Evolutionary conservation across 2,329 filamentous ascomycete species (phyloP), one percentile per base, ranked within the genome.

Genomic region (Colletotrichum australisinense): DNA sequence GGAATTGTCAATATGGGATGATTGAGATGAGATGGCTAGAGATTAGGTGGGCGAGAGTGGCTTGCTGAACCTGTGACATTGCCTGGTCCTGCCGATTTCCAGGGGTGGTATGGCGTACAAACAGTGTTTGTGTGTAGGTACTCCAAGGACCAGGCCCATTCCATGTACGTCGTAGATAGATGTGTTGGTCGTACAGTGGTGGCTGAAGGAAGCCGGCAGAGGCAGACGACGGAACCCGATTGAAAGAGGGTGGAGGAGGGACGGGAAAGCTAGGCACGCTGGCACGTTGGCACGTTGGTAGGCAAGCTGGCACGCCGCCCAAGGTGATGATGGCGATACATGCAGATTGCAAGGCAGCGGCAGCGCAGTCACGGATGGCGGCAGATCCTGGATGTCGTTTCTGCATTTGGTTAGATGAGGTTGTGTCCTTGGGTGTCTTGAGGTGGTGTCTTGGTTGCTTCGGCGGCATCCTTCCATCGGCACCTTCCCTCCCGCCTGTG

Each of bases 41-140:
- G 32, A 46, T 26, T 60, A 35, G 59, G 55, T 46, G 58, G 64
- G 52, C 35, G 30, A 22, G 12, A 46, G 70, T 73, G 70, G 70
- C 70, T 65, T 73, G 67, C 67, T 73, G 70, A 56, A 70, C 53
- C 66, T 60, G 58, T 38, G 67, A 49, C 53, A 60, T 55, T 12
- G 35, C 38, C 46, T 52, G 12, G 32, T n/a, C 56, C 46, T 28
- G 53, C 69, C 63, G 24, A 14, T 57, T 52, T 55, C 32, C 46
- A 58, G 58, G 69, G 60, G 52, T 32, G 22, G 19, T 24, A 30
- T 53, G 22, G 30, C 58, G 42, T 32, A 52, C 59, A 22, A 52
- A 30, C 5, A 42, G 22, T 28, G 57, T 63, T 63, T 30, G 38
- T 46, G 14, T 63, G 35, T 49, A 32, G 9, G 30, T 32, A 16